Conservation (phyloP, 1,284 basidiomycete genomes). For the Moesziomyces parantarcticus region DNA sequence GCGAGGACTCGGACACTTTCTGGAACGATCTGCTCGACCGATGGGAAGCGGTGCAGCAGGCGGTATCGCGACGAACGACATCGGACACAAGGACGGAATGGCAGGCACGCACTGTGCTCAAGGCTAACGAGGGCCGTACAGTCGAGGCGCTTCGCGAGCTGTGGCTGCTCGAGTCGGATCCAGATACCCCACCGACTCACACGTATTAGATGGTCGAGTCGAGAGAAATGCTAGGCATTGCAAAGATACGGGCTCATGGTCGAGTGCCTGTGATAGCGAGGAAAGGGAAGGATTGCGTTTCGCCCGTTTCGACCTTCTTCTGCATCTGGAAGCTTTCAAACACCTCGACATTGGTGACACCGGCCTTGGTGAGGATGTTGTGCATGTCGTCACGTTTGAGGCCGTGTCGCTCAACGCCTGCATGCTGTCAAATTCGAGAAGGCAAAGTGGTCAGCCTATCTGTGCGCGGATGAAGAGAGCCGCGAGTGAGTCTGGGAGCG, state of each 20-base stretch:
- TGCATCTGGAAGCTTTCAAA: slow-evolving; percentile 43
- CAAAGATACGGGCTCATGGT: slow-evolving; percentile 2
- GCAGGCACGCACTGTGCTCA: slow-evolving; percentile 13
- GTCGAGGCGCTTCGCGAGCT: slow-evolving; percentile 29
- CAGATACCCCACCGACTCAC: background rate
- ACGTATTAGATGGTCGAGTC: background rate
- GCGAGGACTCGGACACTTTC: slow-evolving; percentile 6
- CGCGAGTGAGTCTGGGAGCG: background rate
- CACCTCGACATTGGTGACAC: slow-evolving; percentile 40
- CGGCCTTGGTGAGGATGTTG: slow-evolving; percentile 23
- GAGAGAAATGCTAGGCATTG: background rate
- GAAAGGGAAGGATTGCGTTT: slow-evolving; percentile 26
- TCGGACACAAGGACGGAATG: slow-evolving; percentile 13
- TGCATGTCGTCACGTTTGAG: slow-evolving; percentile 37
- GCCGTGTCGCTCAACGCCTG: slow-evolving; percentile 45
- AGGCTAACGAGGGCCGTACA: slow-evolving; percentile 11
- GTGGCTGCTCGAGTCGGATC: slow-evolving; percentile 19
- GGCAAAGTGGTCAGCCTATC: too few species aligned
- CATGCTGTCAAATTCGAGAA: slow-evolving; percentile 17
- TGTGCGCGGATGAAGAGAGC: too few species aligned
- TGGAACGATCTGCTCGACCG: slow-evolving; percentile 18
- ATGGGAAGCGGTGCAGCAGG: slow-evolving; percentile 24
- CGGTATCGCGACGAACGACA: background rate
- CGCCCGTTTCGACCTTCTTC: slow-evolving; percentile 28
- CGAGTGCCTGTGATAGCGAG: slow-evolving; percentile 38